A percentile compares a stretch with the other conserved stretches of the same genome.
These are phyloP conservation scores for Nicotiana tabacum DNA, from an alignment of 257 asterid genomes.

Conservation along the genomic window DNA sequence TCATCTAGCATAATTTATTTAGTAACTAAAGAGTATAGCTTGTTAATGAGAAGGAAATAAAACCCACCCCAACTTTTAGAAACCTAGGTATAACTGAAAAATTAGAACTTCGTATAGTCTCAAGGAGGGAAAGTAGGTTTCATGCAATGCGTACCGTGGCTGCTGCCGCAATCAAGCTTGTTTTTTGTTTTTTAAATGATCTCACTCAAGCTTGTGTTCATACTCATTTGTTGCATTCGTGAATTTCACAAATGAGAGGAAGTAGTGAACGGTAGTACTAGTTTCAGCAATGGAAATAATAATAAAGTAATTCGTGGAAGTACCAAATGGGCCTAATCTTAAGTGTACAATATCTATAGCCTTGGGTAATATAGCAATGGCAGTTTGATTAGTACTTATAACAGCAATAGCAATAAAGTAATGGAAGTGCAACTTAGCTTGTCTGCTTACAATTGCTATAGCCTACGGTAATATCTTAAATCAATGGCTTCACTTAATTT, in stretches of 20 bases:
- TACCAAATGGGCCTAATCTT: neutral
- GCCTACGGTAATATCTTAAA: neutral
- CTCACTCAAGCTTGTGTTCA: neutral
- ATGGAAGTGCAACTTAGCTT: neutral
- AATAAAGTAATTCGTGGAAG: neutral
- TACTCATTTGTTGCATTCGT: neutral
- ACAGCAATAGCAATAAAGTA: neutral
- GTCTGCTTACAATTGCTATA: neutral
- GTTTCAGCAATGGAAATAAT: neutral
- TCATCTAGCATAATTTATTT: neutral
- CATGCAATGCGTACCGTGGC: neutral
- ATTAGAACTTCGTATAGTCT: neutral
- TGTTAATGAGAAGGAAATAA: neutral
- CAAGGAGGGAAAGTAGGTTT: neutral
- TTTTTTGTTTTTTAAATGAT: too few species aligned
- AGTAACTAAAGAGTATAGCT: neutral
- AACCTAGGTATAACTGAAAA: neutral
- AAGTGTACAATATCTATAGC: neutral
- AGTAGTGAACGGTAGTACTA: neutral
- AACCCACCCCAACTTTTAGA: neutral
- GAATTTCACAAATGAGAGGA: neutral
- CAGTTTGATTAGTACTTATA: neutral
- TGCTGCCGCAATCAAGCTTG: neutral
- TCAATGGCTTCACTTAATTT: neutral
- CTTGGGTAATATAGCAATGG: neutral